A percentile compares a stretch with the other conserved stretches of the same genome.
Evolutionary conservation across 148 eudicot genomes (phyloP).

Genomic region (Simmondsia chinensis): DNA sequence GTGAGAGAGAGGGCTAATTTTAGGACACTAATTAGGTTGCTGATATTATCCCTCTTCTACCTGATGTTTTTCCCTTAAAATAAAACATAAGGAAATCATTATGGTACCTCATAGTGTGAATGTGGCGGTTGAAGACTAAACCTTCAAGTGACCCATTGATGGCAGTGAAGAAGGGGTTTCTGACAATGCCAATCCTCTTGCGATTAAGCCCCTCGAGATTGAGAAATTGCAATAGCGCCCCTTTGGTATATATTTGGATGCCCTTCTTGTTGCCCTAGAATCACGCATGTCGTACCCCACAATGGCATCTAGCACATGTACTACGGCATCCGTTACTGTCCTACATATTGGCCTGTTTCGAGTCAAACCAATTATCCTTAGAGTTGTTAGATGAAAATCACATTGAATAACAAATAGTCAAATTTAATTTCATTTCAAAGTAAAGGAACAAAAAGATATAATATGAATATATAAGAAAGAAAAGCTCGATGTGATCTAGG

Average conservation of each 20-base stretch:
- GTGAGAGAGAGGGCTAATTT: too few species aligned
- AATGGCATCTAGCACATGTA: slow-evolving; percentile 33
- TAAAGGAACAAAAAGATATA: too few species aligned
- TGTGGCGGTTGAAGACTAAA: slow-evolving; percentile 16
- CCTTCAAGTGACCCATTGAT: not conserved
- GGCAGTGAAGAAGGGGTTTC: slow-evolving; percentile 20
- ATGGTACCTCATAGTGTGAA: slow-evolving; percentile 30
- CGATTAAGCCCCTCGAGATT: slow-evolving; percentile 20
- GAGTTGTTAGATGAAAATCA: not conserved
- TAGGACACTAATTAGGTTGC: too few species aligned
- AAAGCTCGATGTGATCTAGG: too few species aligned
- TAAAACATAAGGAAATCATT: too few species aligned
- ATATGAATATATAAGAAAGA: too few species aligned
- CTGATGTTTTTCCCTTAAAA: too few species aligned
- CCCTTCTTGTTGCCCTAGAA: slow-evolving; percentile 24
- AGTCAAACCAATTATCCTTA: not conserved
- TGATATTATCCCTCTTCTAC: too few species aligned
- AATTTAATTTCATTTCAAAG: not conserved
- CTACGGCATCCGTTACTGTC: slow-evolving; percentile 39
- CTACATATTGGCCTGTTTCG: slow-evolving; percentile 44
- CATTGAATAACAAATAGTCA: not conserved
- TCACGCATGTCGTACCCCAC: slow-evolving; percentile 32
- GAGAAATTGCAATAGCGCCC: slow-evolving; percentile 36
- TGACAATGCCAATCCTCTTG: slow-evolving; percentile 31
- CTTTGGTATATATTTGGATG: slow-evolving; percentile 21